Evolutionary conservation across 1,284 basidiomycete genomes (phyloP).

Genomic region (Papiliotrema fonsecae): DNA sequence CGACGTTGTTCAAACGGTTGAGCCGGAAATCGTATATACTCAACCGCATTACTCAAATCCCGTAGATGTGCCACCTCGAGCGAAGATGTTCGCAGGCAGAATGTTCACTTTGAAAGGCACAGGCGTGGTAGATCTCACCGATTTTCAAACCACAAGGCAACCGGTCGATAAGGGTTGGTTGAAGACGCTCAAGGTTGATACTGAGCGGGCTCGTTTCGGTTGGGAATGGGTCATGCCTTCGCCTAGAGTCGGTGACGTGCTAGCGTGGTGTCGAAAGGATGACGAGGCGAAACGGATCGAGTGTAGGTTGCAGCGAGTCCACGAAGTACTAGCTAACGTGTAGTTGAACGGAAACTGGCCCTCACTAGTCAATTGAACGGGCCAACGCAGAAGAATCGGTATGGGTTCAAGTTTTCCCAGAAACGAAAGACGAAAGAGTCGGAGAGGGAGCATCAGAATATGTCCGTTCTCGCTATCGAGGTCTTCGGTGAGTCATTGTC

Average conservation of each 20-base stretch:
- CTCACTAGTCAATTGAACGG: slow-evolving; percentile 63
- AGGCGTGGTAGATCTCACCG: slow-evolving; percentile 41
- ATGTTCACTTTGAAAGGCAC: slow-evolving; percentile 61
- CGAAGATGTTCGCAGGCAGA: slow-evolving; percentile 76
- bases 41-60: slow-evolving; percentile 73
- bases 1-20: slow-evolving; percentile 57
- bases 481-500: slow-evolving; percentile 63
- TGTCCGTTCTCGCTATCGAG: slow-evolving; percentile 79
- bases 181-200: slow-evolving; percentile 14
- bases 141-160: slow-evolving; percentile 20
- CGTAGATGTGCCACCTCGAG: slow-evolving; percentile 62
- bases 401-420: slow-evolving; percentile 61
- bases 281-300: slow-evolving; percentile 17
- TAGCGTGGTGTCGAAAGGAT: slow-evolving; percentile 54
- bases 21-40: slow-evolving; percentile 61
- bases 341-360: slow-evolving; percentile 18
- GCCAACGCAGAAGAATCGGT: slow-evolving; percentile 67
- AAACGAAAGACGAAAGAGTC: slow-evolving; percentile 48
- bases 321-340: neutral
- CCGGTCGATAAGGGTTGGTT: slow-evolving; percentile 47
- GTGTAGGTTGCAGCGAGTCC: slow-evolving; percentile 13
- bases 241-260: slow-evolving; percentile 52
- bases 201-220: slow-evolving; percentile 44
- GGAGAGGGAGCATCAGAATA: slow-evolving; percentile 63
- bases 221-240: slow-evolving; percentile 75